Percentiles rank a stretch among this genome's conserved stretches.
Conservation (phyloP, 2,329 filamentous ascomycete genomes). For the Fusarium circinatum region DNA sequence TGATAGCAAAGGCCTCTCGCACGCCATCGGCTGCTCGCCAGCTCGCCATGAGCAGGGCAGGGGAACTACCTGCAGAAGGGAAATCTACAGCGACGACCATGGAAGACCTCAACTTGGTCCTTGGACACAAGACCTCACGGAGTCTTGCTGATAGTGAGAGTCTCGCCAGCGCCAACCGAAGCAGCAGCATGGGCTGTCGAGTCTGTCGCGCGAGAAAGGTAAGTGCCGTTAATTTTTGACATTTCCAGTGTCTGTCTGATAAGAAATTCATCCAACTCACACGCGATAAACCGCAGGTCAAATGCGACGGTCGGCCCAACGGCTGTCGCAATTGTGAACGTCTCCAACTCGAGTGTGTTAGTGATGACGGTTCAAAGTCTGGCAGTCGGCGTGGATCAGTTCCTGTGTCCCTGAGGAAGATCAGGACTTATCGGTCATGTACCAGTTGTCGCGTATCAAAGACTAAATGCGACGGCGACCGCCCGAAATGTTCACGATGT, state of each 20-base stretch:
- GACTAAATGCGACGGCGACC: conserved; percentile 56
- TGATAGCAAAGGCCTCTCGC: conserved; percentile 41
- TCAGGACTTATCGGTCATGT: conserved; percentile 54
- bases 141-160: conserved; percentile 26
- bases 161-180: conserved; percentile 27
- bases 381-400: conserved; percentile 38
- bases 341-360: conserved; percentile 54
- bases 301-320: conserved; percentile 55
- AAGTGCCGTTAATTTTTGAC: conserved; percentile 11
- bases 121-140: conserved; percentile 30
- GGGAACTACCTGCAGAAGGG: neutral
- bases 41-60: conserved; percentile 42
- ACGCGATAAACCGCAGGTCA: conserved; percentile 47
- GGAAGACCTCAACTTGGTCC: conserved; percentile 24
- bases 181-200: conserved; percentile 52
- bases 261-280: conserved; percentile 18
- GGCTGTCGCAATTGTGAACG: conserved; percentile 56
- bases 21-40: conserved; percentile 46
- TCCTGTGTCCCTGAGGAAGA: conserved; percentile 50
- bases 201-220: conserved; percentile 56
- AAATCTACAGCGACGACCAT: conserved; percentile 6
- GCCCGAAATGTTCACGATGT: conserved; percentile 53
- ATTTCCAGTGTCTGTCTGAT: neutral
- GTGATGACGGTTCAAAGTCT: conserved; percentile 47
- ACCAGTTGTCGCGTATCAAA: conserved; percentile 54